Evolutionary conservation across 805 yeast genomes (phyloP), one percentile per base, ranked within the genome.

Genomic region (Cyberlindnera lachancei): DNA sequence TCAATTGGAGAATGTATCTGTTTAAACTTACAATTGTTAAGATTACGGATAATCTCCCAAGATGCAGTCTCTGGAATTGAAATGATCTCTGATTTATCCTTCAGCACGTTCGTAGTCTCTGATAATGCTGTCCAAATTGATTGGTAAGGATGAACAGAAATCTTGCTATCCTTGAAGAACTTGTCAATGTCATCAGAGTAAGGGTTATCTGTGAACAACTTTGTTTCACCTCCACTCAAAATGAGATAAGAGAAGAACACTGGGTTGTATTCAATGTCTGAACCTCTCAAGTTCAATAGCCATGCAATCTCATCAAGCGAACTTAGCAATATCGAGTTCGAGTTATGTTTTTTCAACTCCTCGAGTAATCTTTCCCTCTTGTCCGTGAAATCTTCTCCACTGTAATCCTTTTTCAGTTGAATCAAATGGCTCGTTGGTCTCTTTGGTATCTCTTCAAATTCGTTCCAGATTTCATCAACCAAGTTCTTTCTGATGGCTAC

Each of bases 271-370:
- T 78, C 79, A 37, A 90, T 79, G 53, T 90, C 97, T 15, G 68
- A 71, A 5, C 88, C 84, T 42, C 98, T 73, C 35, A 90, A 59
- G 51, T 90, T 90, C 51, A 87, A 70, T 26, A 87, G 59, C 96
- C 96, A 88, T 7, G 95, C 92, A 40, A 87, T 74, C 45, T 88
- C 95, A 59, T 90, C 96, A 32, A 88, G 58, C 2, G 87, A 76
- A n/a, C 76, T 66, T 4, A 84, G 63, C 11, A 87, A 61, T 28
- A 84, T 63, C 2, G 73, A 69, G 41, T 55, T 42, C 35, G 70
- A 50, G 20, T 52, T 37, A 24, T 55, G 37, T 30, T 55, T 35
- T 33, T 48, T 47, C 48, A 75, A 55, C 9, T 50, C 42, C 1
- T 50, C 37, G 29, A 64, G 39, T 19, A 79, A 58, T 34, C 70